Conservation (phyloP, 257 asterid genomes). For the Cruciata laevipes region DNA sequence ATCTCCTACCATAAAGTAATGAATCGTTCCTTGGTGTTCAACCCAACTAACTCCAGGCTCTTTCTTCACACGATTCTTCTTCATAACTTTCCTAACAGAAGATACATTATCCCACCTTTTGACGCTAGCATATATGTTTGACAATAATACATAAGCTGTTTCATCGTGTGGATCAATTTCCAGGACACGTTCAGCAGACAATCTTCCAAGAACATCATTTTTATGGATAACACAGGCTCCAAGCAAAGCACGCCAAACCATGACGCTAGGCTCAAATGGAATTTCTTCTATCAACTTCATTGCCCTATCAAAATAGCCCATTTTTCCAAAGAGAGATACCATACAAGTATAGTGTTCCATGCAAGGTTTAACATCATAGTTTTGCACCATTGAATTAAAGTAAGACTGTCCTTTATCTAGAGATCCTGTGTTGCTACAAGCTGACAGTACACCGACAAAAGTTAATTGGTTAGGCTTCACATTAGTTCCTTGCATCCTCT, state of each 20-base stretch:
- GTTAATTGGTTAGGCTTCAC: conserved; percentile 60
- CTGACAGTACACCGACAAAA: conserved; percentile 84
- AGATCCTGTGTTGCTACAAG: conserved; percentile 89
- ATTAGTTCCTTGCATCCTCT: conserved; percentile 46
- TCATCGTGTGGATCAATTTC: conserved; percentile 86
- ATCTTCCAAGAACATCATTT: conserved; percentile 65
- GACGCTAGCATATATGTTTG: conserved; percentile 72
- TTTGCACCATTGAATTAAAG: conserved; percentile 54
- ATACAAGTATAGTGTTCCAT: conserved; percentile 89
- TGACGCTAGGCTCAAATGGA: conserved; percentile 71
- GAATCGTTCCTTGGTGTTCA: conserved; percentile 64
- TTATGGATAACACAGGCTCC: conserved; percentile 83
- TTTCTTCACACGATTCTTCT: conserved; percentile 62
- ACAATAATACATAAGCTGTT: conserved; percentile 61
- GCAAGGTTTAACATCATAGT: conserved; percentile 63
- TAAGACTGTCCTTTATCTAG: conserved; percentile 55
- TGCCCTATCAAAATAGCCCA: conserved; percentile 74
- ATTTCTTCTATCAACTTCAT: conserved; percentile 60
- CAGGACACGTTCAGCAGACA: conserved; percentile 68
- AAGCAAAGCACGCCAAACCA: conserved; percentile 94
- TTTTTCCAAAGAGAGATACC: conserved; percentile 80
- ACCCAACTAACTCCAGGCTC: conserved; percentile 98
- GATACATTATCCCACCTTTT: conserved; percentile 76
- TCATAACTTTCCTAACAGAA: conserved; percentile 66
- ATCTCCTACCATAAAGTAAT: conserved; percentile 82